Conservation (phyloP, 345 rosid species). For the Murraya paniculata region DNA sequence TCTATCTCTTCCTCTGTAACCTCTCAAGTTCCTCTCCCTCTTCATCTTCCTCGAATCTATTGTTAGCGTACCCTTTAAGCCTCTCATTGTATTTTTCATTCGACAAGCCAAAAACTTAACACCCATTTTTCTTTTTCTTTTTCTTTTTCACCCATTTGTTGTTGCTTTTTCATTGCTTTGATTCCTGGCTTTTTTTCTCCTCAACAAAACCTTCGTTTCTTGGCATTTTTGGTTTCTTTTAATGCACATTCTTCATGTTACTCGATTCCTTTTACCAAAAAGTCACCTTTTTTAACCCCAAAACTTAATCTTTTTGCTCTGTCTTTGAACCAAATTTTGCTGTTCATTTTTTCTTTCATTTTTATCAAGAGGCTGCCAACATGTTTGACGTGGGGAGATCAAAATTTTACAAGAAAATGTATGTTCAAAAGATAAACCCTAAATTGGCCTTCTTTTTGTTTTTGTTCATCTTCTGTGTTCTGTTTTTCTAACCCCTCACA, state of each 20-base stretch:
- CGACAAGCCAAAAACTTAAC: not conserved
- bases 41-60: not conserved
- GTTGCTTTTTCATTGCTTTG: not conserved
- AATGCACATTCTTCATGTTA: slow-evolving; percentile 12
- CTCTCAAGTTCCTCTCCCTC: not conserved
- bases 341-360: not conserved
- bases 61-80: not conserved
- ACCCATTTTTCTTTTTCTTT: not conserved
- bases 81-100: too few relatives aligned
- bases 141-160: too few relatives aligned
- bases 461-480: not conserved
- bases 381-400: slow-evolving; percentile 41
- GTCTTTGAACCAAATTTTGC: not conserved
- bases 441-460: not conserved
- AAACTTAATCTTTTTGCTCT: not conserved
- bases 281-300: not conserved
- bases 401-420: slow-evolving; percentile 39
- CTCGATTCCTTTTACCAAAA: not conserved
- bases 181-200: not conserved
- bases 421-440: not conserved
- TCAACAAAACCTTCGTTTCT: not conserved
- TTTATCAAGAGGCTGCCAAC: not conserved
- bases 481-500: not conserved
- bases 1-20: not conserved
- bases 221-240: not conserved